Conservation (phyloP, 1,139 yeast species). For the Saccharomyces hybrid region DNA sequence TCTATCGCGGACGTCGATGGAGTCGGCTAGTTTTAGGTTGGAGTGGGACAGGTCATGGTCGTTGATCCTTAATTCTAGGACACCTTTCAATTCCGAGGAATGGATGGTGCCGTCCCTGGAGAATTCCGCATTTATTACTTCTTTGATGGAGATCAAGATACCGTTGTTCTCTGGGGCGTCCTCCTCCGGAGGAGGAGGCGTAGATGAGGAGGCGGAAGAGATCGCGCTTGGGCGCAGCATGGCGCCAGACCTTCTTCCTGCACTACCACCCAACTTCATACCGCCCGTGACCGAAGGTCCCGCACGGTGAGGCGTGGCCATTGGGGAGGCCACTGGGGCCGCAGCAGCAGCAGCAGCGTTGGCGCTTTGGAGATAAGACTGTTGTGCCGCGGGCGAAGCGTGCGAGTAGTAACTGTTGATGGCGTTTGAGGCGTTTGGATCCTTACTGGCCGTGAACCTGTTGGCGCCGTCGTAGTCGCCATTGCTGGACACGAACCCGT, state of each 20-base stretch:
- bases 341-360: slow-evolving; percentile 1
- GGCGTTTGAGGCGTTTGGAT: slow-evolving; percentile 30
- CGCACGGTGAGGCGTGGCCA: slow-evolving; percentile 6
- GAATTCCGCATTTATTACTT: slow-evolving; percentile 68
- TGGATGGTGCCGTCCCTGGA: slow-evolving; percentile 76
- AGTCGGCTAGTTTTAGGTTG: slow-evolving; percentile 49
- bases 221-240: slow-evolving; percentile 20
- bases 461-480: slow-evolving; percentile 15
- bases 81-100: slow-evolving; percentile 81
- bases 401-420: slow-evolving; percentile 33
- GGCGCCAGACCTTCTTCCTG: slow-evolving; percentile 21
- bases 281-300: slow-evolving; percentile 15
- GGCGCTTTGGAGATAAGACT: slow-evolving; percentile 27
- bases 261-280: slow-evolving; percentile 22
- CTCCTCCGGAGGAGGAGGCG: slow-evolving; percentile 17
- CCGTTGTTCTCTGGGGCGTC: slow-evolving; percentile 51
- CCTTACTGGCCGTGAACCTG: slow-evolving; percentile 23
- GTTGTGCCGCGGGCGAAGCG: slow-evolving; percentile 33
- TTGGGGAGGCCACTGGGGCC: background rate
- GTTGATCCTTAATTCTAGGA: slow-evolving; percentile 78
- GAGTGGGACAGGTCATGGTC: slow-evolving; percentile 60
- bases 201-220: slow-evolving; percentile 18
- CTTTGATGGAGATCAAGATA: slow-evolving; percentile 68
- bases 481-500: slow-evolving; percentile 23
- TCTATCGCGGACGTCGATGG: slow-evolving; percentile 27